A percentile compares a stretch with the other conserved stretches of the same genome.
These are phyloP conservation scores for Wickerhamomyces kurtzmanii DNA, from an alignment of 805 yeast species.

Conservation along the genomic window DNA sequence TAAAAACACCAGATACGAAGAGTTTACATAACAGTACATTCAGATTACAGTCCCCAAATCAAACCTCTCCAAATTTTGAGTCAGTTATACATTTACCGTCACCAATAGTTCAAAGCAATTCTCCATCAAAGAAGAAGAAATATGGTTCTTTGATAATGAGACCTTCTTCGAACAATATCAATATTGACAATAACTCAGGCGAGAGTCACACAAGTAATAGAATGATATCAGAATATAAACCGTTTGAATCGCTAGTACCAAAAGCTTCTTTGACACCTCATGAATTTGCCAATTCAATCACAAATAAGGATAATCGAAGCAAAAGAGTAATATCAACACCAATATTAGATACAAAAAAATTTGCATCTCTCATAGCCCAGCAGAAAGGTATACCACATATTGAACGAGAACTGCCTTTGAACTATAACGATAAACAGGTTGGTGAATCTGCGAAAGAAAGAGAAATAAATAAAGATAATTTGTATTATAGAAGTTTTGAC, in stretches of 20 bases:
- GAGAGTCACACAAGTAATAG: constrained; percentile 13
- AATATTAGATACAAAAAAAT: constrained; percentile 18
- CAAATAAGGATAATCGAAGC: constrained; percentile 3
- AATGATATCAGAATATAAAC: constrained; percentile 28
- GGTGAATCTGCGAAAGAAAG: too few species aligned
- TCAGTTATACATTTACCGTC: constrained; percentile 35
- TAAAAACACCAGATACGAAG: too few species aligned
- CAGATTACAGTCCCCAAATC: constrained; percentile 9
- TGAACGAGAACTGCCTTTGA: too few species aligned
- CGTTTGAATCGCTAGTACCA: too few species aligned
- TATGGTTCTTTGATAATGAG: constrained; percentile 4
- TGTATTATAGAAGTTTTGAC: too few species aligned
- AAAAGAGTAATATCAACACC: constrained; percentile 5
- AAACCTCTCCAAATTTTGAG: constrained; percentile 17
- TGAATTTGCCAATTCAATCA: too few species aligned
- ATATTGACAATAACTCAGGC: background rate
- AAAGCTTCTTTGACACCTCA: too few species aligned
- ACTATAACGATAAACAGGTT: too few species aligned
- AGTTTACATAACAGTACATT: too few species aligned
- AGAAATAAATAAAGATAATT: too few species aligned
- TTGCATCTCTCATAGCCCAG: constrained; percentile 6
- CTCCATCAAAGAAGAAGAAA: constrained; percentile 1
- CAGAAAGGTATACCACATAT: constrained; percentile 3
- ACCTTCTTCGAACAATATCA: constrained; percentile 2
- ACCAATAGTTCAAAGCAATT: constrained; percentile 21